Conservation (phyloP, 2,329 filamentous ascomycete genomes). For the Fusarium compactum region DNA sequence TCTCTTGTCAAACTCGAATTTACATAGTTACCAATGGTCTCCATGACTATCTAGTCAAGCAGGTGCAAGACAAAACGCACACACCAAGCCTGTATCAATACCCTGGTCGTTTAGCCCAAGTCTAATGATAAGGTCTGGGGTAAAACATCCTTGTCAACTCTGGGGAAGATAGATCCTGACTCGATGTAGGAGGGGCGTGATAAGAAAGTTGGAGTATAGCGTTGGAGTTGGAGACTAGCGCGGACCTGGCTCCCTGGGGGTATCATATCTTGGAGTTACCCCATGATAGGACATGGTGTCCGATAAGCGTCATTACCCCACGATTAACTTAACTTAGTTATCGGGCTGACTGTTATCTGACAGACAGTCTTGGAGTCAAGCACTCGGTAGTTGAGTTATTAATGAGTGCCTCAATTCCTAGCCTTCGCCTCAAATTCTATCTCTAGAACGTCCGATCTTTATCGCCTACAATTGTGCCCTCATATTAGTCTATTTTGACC, state of each 20-base stretch:
- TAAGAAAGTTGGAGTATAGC: conserved; percentile 27
- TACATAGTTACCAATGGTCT: neutral
- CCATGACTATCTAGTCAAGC: neutral
- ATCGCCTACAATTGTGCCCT: neutral
- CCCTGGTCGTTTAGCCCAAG: neutral
- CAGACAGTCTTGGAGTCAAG: neutral
- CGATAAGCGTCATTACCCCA: conserved; percentile 22
- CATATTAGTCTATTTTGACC: too few relatives aligned
- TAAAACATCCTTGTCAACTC: conserved; percentile 16
- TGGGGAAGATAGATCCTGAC: conserved; percentile 29
- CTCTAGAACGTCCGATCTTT: neutral
- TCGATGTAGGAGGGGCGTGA: conserved; percentile 5
- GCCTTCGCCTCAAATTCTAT: neutral
- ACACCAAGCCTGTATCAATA: conserved; percentile 1
- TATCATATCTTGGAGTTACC: conserved; percentile 48
- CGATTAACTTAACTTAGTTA: conserved; percentile 7
- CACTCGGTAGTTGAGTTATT: neutral
- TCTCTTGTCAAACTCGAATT: conserved; percentile 4
- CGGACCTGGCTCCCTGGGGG: neutral
- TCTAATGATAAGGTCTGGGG: conserved; percentile 28
- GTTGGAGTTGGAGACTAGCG: conserved; percentile 25
- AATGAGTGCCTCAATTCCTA: neutral
- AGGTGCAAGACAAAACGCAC: neutral
- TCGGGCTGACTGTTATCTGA: conserved; percentile 2
- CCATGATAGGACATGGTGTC: conserved; percentile 4